A percentile compares a stretch with the other conserved stretches of the same genome.
Evolutionary conservation across 2,329 filamentous ascomycete species (phyloP).

Genomic region (Beauveria sp.): DNA sequence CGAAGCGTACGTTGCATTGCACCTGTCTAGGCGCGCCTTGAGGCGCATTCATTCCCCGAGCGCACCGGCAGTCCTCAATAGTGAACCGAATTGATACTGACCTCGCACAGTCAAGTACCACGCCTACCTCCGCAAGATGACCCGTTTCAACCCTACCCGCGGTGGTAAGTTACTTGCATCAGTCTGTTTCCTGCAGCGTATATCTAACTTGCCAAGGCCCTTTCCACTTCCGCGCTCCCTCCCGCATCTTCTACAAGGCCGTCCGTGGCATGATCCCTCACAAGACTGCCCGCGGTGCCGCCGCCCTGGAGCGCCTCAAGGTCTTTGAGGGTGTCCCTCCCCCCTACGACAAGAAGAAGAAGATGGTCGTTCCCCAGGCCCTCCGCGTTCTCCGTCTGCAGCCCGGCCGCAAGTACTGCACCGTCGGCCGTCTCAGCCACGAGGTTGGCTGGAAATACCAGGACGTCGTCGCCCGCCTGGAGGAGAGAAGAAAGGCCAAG

Average conservation of each 20-base stretch:
- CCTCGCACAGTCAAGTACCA: slow-evolving; percentile 90
- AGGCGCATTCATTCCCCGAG: slow-evolving; percentile 13
- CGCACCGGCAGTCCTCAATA: slow-evolving; percentile 11
- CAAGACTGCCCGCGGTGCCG: slow-evolving; percentile 97
- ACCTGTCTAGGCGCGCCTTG: background rate
- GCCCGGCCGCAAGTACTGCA: slow-evolving; percentile 99
- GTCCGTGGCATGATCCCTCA: slow-evolving; percentile 99
- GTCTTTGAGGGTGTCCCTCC: slow-evolving; percentile 98
- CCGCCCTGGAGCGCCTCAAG: slow-evolving; percentile 97
- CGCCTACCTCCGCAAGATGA: slow-evolving; percentile 99
- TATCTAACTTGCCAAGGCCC: slow-evolving; percentile 60
- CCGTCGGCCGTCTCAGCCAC: slow-evolving; percentile 92
- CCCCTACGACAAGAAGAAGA: slow-evolving; percentile 99
- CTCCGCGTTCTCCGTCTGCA: slow-evolving; percentile 93
- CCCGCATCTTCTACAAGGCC: slow-evolving; percentile 99
- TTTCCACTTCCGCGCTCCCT: slow-evolving; percentile 99
- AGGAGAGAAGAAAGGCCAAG: slow-evolving; percentile 99
- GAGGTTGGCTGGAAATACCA: slow-evolving; percentile 99
- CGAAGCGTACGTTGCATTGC: slow-evolving; percentile 78
- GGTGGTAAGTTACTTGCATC: slow-evolving; percentile 61
- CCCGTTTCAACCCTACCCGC: slow-evolving; percentile 98
- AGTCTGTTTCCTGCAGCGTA: slow-evolving; percentile 20
- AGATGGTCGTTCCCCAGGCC: slow-evolving; percentile 97
- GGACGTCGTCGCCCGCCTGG: slow-evolving; percentile 95
- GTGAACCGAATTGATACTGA: slow-evolving; percentile 33